These are phyloP conservation scores for Simplicillium aogashimaense DNA, from an alignment of 2,329 filamentous ascomycete species.

Conservation along the genomic window DNA sequence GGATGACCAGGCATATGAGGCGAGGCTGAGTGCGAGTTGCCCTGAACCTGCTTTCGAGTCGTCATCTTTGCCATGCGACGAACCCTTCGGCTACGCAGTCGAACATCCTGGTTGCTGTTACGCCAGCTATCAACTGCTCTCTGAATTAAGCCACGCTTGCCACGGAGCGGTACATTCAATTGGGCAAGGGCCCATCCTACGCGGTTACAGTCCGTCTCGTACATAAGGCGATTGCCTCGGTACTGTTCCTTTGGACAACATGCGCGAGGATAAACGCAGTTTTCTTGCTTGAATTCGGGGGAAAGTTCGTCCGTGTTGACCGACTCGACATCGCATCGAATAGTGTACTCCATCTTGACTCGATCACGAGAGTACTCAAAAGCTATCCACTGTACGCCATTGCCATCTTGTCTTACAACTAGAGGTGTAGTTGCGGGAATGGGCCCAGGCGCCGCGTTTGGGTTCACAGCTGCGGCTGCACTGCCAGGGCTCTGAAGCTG, in stretches of 20 bases:
- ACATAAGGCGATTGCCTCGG: constrained; percentile 87
- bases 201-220: constrained; percentile 97
- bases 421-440: constrained; percentile 94
- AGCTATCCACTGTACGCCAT: constrained; percentile 96
- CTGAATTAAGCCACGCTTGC: constrained; percentile 93
- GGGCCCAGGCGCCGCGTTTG: constrained; percentile 86
- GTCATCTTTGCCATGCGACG: constrained; percentile 94
- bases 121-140: constrained; percentile 96
- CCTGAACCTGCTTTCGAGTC: constrained; percentile 64
- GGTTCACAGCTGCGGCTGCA: constrained; percentile 52
- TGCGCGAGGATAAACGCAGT: constrained; percentile 93
- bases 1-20: constrained; percentile 59
- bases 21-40: constrained; percentile 42
- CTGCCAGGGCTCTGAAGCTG: constrained; percentile 28
- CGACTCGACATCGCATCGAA: constrained; percentile 94
- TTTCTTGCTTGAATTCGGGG: constrained; percentile 91
- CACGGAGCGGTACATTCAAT: constrained; percentile 79
- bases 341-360: constrained; percentile 99
- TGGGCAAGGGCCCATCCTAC: constrained; percentile 99
- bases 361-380: constrained; percentile 96
- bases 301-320: constrained; percentile 81
- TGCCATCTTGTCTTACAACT: constrained; percentile 88
- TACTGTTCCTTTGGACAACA: constrained; percentile 95
- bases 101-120: constrained; percentile 95
- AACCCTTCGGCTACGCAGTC: constrained; percentile 82